These are phyloP conservation scores for Phytophthora fragariae DNA, from an alignment of 352 stramenopile species.

Conservation along the genomic window DNA sequence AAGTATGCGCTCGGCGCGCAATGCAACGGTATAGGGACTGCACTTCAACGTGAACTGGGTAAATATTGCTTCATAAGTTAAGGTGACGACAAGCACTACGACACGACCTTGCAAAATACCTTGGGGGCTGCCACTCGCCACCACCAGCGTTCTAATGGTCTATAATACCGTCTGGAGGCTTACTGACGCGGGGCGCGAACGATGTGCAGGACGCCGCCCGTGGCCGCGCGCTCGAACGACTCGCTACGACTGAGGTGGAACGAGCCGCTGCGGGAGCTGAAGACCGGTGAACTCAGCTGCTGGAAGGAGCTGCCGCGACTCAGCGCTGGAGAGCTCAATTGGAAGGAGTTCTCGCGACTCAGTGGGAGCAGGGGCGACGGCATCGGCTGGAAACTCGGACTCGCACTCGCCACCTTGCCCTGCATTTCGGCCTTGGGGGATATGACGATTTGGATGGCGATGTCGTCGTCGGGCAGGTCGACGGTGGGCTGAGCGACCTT, in stretches of 20 bases:
- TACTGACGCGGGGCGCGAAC: conserved; percentile 25
- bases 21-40: neutral
- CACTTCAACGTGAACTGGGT: conserved; percentile 1
- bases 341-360: conserved; percentile 36
- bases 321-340: conserved; percentile 22
- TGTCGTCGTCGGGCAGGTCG: conserved; percentile 22
- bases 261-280: conserved; percentile 20
- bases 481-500: conserved; percentile 25
- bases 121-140: neutral
- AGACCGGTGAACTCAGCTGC: conserved; percentile 17
- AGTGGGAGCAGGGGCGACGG: conserved; percentile 33
- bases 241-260: conserved; percentile 14
- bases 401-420: conserved; percentile 24
- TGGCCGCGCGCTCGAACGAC: conserved; percentile 19
- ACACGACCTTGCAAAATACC: conserved; percentile 3
- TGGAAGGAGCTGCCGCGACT: conserved; percentile 31
- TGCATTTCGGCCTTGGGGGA: conserved; percentile 35
- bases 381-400: conserved; percentile 34
- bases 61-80: conserved; percentile 28
- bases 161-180: neutral
- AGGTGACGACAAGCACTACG: conserved; percentile 6
- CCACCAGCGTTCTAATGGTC: neutral
- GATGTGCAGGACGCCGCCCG: conserved; percentile 29
- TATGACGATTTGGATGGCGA: conserved; percentile 41
- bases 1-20: neutral